Evolutionary conservation across 345 rosid genomes (phyloP), one percentile per base, ranked within the genome.

Genomic region (Salix suchowensis): DNA sequence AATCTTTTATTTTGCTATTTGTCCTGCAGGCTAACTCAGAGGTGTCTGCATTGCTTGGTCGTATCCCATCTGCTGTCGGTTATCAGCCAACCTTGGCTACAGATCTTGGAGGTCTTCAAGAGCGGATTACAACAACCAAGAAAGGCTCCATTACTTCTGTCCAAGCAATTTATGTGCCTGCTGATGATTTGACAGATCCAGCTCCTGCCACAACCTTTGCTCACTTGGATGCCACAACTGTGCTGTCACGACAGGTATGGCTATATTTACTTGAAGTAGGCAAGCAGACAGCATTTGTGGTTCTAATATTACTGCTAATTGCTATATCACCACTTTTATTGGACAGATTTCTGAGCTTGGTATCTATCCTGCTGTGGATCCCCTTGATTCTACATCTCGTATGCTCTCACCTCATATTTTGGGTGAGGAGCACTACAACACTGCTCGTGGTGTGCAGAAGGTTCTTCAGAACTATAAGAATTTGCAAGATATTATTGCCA

Each of bases 41-140:
- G 85, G 99, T 96, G 88, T 96, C 99, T 74, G 98, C 98, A 62
- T 80, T 96, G 88, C 99, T 96, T 36, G 98, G 99, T 70, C 97
- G 98, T 87, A 96, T 96, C 80, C 98, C 98, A 6, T 96, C 98
- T 87, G 99, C 99, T 78, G 99, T 96, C 3, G 99, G 99, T 79
- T 96, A 96, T 88, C 99, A 96, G 82, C 99, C 98, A 65, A 96
- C 99, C 52, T 77, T 96, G 81, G 96, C 99, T 76, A 94, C 99
- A 0, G 97, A 96, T 96, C 98, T 96, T 83, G 99, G 98, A 85
- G 97, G 94, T 68, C 99, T 96, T 54, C 98, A 96, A 84, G 98
- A 96, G 82, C 90, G 99, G 81, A 96, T 96, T 77, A 96, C 99
- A 78, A 94, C 99, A 71, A 96, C 99, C 77, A 96, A 91, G 91